phyloP scores from a whole-genome alignment of 225 moss, liverwort and hornwort species.

The Bryoerythrophyllum caledonicum region DNA sequence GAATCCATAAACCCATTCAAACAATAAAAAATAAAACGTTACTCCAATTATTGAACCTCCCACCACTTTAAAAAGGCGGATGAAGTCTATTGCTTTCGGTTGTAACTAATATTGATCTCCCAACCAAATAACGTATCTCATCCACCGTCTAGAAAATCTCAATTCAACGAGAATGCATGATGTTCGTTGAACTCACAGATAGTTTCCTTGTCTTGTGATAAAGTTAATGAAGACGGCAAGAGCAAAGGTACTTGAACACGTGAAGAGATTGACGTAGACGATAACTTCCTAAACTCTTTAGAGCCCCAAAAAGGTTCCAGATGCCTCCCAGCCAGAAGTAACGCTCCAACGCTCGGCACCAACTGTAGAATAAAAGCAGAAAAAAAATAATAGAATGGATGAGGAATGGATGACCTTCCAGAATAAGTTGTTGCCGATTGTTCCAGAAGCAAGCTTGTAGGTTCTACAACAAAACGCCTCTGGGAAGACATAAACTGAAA shows the following conservation, averaged over 20 bases:
- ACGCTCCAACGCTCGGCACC: constrained; percentile 51
- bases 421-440: neutral
- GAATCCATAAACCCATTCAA: neutral
- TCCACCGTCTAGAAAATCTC: neutral
- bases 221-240: constrained; percentile 81
- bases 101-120: neutral
- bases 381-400: no score
- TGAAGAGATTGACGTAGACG: constrained; percentile 68
- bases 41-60: neutral
- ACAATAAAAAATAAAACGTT: neutral
- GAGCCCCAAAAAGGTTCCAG: constrained; percentile 96
- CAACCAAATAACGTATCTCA: neutral
- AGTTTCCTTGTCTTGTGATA: constrained; percentile 66
- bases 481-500: neutral
- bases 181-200: constrained; percentile 46
- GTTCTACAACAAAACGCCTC: neutral
- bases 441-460: neutral
- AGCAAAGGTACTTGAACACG: constrained; percentile 74
- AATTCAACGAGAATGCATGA: constrained; percentile 18
- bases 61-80: neutral
- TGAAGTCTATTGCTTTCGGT: neutral
- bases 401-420: neutral
- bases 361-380: constrained; percentile 38
- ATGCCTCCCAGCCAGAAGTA: constrained; percentile 74
- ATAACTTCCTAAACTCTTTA: constrained; percentile 93